Base-by-base conservation (phyloP, 2,329 filamentous ascomycete species). In the Xylariaceae sp. region DNA sequence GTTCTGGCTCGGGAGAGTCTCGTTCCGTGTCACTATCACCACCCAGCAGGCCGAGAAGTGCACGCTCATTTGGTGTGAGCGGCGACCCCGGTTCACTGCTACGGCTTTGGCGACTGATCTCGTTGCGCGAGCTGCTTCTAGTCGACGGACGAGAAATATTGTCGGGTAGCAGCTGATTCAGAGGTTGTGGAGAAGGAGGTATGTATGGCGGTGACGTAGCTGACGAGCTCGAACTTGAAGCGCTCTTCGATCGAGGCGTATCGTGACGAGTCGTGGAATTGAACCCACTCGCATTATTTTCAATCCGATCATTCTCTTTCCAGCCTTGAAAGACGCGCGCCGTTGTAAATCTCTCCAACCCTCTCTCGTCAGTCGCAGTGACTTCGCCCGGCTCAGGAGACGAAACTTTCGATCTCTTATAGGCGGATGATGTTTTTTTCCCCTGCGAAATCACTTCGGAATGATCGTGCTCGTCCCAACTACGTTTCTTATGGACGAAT, bases 331-430 rank as follows among this genome's bases (percentile, higher is more conserved):
- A 27, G 22, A 7, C 22, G 7, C 22, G 22, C 4, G 4, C 22
- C 4, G 4, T 27, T 5, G 22, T 27, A 7, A 27, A 27, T 27
- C 22, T 27, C 22, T 27, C 22, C 7, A 7, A 4, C 7, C 22
- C 22, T 27, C 54, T 44, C 14, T 56, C 51, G 22, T 56, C 49
- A 22, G 38, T 45, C 39, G 56, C 51, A 31, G 46, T 45, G 18
- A 64, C 56, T 44, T 64, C 62, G 11, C 62, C 62, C 11, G 58
- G 59, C 44, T 64, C 62, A 40, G 62, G 60, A 30, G 62, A 62
- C 30, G 48, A 47, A 32, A 49, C 46, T 45, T 51, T 62, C 2
- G 44, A 42, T 39, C 54, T 58, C 40, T 62, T 62, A 17, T 15
- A 32, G 2, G 35, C 22, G n/a, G 14, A 12, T 36, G 43, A 42